Evolutionary conservation across 2,329 filamentous ascomycete genomes (phyloP).

Genomic region (Diaporthe capsici): DNA sequence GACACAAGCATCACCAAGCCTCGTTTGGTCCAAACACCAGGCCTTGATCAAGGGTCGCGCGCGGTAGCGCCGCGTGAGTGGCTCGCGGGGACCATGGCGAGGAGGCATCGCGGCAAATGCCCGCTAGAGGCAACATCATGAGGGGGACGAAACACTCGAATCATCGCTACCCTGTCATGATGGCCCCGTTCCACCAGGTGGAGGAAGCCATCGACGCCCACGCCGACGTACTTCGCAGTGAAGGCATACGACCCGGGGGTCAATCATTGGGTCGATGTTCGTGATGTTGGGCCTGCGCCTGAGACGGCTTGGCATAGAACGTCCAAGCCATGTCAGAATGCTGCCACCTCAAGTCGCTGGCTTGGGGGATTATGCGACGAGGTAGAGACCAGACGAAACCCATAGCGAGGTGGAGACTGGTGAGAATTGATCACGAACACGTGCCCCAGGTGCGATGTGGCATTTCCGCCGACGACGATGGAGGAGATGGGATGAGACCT

Average conservation of each 20-base stretch:
- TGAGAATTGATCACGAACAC: not conserved
- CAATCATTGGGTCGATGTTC: not conserved
- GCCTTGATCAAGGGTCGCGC: not conserved
- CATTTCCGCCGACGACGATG: slow-evolving; percentile 6
- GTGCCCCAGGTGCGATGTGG: not conserved
- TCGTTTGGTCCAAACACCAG: not conserved
- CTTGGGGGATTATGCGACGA: slow-evolving; percentile 37
- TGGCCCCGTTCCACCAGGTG: not conserved
- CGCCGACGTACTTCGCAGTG: not conserved
- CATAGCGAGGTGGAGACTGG: not conserved
- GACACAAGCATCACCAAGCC: slow-evolving; percentile 24
- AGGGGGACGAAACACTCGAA: slow-evolving; percentile 10
- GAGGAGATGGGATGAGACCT: slow-evolving; percentile 32
- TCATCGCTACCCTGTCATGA: not conserved
- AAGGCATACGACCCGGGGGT: not conserved
- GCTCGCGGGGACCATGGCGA: not conserved
- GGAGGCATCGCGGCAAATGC: not conserved
- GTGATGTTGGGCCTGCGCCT: not conserved
- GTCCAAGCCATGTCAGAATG: slow-evolving; percentile 24
- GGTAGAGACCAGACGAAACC: slow-evolving; percentile 40
- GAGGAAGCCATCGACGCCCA: not conserved
- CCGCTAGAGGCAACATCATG: slow-evolving; percentile 1
- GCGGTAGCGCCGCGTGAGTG: not conserved
- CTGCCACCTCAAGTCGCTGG: slow-evolving; percentile 28
- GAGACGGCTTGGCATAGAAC: not conserved